phyloP scores from a whole-genome alignment of 2,329 filamentous ascomycete genomes.

The Trichoderma breve region DNA sequence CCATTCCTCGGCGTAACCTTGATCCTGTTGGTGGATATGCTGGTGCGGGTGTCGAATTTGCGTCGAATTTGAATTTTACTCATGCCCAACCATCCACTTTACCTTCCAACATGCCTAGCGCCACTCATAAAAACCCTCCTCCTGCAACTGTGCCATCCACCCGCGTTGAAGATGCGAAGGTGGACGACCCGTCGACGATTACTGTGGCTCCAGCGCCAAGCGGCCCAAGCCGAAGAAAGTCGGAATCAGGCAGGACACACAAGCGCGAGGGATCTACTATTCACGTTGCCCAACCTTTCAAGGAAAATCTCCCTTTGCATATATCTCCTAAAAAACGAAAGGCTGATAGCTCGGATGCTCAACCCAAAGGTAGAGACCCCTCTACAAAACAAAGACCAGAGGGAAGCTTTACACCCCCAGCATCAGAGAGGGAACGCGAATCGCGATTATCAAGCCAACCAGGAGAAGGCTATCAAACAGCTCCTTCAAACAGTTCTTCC shows the following conservation, averaged over 20 bases:
- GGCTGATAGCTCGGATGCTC: background rate
- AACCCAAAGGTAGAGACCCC: background rate
- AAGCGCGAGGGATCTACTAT: background rate
- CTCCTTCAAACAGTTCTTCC: background rate
- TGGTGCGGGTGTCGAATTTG: background rate
- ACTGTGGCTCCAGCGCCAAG: background rate
- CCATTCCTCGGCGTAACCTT: background rate
- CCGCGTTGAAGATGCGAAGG: background rate
- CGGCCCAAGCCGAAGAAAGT: background rate
- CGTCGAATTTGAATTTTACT: background rate
- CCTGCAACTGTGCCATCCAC: background rate
- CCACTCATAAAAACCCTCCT: background rate
- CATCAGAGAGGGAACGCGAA: background rate
- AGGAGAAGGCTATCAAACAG: background rate
- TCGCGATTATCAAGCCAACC: background rate
- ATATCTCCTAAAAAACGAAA: background rate
- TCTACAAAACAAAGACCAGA: background rate
- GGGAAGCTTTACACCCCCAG: background rate
- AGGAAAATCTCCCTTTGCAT: background rate
- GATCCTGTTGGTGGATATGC: background rate
- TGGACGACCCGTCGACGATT: background rate
- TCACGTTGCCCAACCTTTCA: background rate
- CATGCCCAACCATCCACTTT: background rate
- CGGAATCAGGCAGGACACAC: background rate
- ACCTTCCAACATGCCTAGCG: background rate